phyloP scores from a whole-genome alignment of 1,139 yeast genomes.

The Wickerhamomyces sp. region DNA sequence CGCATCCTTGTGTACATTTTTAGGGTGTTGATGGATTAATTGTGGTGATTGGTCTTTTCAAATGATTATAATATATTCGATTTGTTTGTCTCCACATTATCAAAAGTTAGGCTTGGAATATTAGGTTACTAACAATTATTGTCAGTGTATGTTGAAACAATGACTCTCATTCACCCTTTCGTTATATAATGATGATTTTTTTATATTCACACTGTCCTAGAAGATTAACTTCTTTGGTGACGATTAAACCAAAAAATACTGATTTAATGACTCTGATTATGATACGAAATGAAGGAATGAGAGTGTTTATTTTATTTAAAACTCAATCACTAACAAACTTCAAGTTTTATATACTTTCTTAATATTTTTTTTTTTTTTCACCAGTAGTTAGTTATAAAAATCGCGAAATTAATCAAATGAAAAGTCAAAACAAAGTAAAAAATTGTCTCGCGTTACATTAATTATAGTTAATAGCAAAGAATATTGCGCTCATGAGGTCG shows the following conservation, averaged over 20 bases:
- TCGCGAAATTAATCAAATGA: no score
- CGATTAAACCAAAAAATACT: slow-evolving; percentile 51
- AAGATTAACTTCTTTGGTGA: slow-evolving; percentile 34
- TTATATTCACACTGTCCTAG: slow-evolving; percentile 67
- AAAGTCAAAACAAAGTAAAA: not conserved
- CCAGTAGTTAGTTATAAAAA: no score
- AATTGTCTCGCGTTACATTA: no score
- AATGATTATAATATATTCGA: no score
- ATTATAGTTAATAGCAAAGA: no score
- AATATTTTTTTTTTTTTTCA: no score
- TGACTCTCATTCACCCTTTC: not conserved
- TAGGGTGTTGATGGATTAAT: slow-evolving; percentile 47
- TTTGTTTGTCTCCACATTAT: no score
- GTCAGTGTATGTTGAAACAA: not conserved
- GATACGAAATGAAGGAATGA: not conserved
- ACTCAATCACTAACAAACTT: not conserved
- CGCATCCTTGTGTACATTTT: slow-evolving; percentile 65
- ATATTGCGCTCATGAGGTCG: not conserved
- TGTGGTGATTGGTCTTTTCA: slow-evolving; percentile 63
- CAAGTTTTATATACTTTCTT: no score
- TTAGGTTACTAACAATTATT: not conserved
- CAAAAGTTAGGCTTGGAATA: no score
- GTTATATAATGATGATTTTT: slow-evolving; percentile 43
- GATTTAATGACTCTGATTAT: slow-evolving; percentile 74
- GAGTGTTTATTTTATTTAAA: not conserved